Percentiles rank a stretch among this genome's conserved stretches.
Conservation (phyloP, 306 rosid genomes). For the Rosa lucieae region DNA sequence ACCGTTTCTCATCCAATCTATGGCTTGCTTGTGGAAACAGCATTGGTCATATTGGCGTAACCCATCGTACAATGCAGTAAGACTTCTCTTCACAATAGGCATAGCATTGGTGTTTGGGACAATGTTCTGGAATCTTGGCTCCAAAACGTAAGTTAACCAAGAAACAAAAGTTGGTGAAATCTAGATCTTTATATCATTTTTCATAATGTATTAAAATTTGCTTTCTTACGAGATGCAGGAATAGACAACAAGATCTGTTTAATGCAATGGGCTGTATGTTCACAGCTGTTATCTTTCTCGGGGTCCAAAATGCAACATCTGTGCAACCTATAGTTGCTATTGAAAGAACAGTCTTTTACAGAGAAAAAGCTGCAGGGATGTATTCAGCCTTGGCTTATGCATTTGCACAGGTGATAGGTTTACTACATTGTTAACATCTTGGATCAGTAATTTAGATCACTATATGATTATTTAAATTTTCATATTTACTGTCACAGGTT, state of each 20-base stretch:
- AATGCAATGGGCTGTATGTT: constrained; percentile 82
- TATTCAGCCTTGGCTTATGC: constrained; percentile 76
- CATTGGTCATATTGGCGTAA: constrained; percentile 71
- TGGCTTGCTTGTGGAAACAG: constrained; percentile 73
- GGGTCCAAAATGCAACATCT: constrained; percentile 54
- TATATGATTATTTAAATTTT: neutral
- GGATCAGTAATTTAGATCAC: neutral
- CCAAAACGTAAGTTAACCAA: constrained; percentile 52
- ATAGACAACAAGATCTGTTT: constrained; percentile 42
- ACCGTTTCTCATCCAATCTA: constrained; percentile 45
- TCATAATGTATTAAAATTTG: neutral
- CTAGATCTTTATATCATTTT: neutral
- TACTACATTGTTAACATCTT: neutral
- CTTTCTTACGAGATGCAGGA: constrained; percentile 28
- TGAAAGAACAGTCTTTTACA: constrained; percentile 78
- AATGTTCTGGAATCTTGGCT: constrained; percentile 73
- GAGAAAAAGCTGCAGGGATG: constrained; percentile 92
- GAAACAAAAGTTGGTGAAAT: neutral
- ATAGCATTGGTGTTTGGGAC: constrained; percentile 65
- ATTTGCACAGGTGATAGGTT: constrained; percentile 52
- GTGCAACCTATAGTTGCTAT: constrained; percentile 75
- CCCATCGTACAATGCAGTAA: constrained; percentile 57
- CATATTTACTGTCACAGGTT: constrained; percentile 39
- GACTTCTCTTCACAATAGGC: constrained; percentile 43
- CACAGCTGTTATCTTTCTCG: constrained; percentile 59